Conservation (phyloP, 106 monocot genomes). For the Triglochin maritima region DNA sequence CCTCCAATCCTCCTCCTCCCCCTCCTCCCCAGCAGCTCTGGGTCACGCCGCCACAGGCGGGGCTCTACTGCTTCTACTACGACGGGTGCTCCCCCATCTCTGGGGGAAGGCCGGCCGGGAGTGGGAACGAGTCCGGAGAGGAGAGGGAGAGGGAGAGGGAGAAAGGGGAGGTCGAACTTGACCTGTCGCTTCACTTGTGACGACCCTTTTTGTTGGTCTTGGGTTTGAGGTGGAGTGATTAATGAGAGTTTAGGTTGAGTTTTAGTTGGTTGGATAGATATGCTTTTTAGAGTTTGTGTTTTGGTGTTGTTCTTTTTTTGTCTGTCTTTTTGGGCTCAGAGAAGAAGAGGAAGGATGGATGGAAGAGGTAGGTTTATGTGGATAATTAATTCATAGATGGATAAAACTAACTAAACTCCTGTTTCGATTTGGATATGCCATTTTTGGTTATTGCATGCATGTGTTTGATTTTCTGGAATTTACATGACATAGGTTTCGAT, state of each 20-base stretch:
- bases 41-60: not conserved
- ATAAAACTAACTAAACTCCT: too few relatives aligned
- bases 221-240: not conserved
- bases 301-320: not conserved
- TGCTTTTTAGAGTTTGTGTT: not conserved
- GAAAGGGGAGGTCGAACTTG: not conserved
- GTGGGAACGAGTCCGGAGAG: not conserved
- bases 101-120: not conserved
- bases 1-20: not conserved
- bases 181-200: constrained; percentile 10
- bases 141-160: not conserved
- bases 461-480: too few relatives aligned
- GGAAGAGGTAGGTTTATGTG: not conserved
- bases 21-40: not conserved
- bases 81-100: not conserved
- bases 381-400: too few relatives aligned
- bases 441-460: too few relatives aligned
- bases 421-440: too few relatives aligned
- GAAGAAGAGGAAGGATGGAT: not conserved
- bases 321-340: not conserved
- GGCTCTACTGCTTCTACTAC: constrained; percentile 6
- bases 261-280: not conserved
- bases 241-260: not conserved
- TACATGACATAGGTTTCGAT: too few relatives aligned
- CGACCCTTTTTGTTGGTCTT: not conserved